A percentile compares a stretch with the other conserved stretches of the same genome.
These are phyloP conservation scores for Vachellia pachyceras DNA, from an alignment of 306 rosid genomes.

Conservation along the genomic window DNA sequence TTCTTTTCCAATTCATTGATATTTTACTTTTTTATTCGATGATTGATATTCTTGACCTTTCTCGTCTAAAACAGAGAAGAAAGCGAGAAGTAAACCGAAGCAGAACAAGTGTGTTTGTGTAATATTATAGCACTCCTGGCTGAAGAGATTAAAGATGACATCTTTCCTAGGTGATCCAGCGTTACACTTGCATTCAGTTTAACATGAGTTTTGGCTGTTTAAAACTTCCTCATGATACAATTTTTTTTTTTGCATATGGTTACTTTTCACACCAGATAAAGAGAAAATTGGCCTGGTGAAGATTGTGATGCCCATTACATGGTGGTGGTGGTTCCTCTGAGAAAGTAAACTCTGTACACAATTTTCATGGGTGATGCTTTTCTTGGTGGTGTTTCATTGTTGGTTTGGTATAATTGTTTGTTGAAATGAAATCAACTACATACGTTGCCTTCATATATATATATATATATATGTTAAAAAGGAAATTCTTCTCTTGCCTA, in stretches of 20 bases:
- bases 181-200: slow-evolving; percentile 22
- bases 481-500: not conserved
- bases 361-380: slow-evolving; percentile 21
- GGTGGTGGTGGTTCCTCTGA: slow-evolving; percentile 2
- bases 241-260: slow-evolving; percentile 32
- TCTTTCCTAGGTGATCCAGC: slow-evolving; percentile 40
- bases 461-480: not conserved
- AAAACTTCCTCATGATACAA: slow-evolving; percentile 34
- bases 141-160: slow-evolving; percentile 37
- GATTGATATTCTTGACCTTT: slow-evolving; percentile 17
- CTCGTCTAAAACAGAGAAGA: slow-evolving; percentile 68
- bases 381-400: slow-evolving; percentile 15
- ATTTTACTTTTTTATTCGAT: not conserved
- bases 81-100: slow-evolving; percentile 50
- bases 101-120: slow-evolving; percentile 75
- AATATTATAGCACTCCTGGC: slow-evolving; percentile 62
- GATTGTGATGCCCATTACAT: slow-evolving; percentile 28
- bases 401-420: slow-evolving; percentile 9
- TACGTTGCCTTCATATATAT: slow-evolving; percentile 6
- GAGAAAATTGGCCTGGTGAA: slow-evolving; percentile 18
- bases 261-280: slow-evolving; percentile 16
- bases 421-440: slow-evolving; percentile 1
- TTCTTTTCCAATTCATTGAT: slow-evolving; percentile 9
- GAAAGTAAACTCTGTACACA: slow-evolving; percentile 29
- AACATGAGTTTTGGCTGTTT: slow-evolving; percentile 19